These are phyloP conservation scores for Pichia californica DNA, from an alignment of 805 yeast species.

Conservation along the genomic window DNA sequence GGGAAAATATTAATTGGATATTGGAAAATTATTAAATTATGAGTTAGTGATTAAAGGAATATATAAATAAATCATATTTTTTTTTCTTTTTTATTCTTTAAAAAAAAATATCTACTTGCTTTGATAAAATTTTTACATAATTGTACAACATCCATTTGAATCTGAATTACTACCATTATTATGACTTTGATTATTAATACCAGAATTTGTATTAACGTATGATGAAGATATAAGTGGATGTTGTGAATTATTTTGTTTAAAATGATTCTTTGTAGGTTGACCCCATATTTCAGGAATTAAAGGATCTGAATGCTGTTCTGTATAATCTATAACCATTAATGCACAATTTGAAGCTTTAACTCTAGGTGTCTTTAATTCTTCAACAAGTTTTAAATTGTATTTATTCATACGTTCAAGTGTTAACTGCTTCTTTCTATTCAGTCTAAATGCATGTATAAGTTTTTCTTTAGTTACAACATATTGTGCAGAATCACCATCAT, in stretches of 20 bases:
- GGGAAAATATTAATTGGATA: slow-evolving; percentile 32
- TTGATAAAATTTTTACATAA: slow-evolving; percentile 24
- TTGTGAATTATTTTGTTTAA: not conserved
- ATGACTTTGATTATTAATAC: not conserved
- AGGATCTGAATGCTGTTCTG: slow-evolving; percentile 40
- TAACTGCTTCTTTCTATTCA: slow-evolving; percentile 37
- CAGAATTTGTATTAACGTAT: not conserved
- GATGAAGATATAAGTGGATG: not conserved
- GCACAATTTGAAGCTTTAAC: slow-evolving; percentile 62
- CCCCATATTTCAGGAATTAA: slow-evolving; percentile 42
- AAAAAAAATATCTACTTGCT: too few relatives aligned
- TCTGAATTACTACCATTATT: not conserved
- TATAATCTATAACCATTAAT: slow-evolving; percentile 36
- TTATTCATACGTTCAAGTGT: slow-evolving; percentile 58
- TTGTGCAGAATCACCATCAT: not conserved
- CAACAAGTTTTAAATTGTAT: slow-evolving; percentile 46
- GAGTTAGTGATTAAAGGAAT: too few relatives aligned
- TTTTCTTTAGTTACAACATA: slow-evolving; percentile 5
- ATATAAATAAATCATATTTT: not conserved
- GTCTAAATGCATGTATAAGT: slow-evolving; percentile 31
- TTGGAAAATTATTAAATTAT: slow-evolving; percentile 11
- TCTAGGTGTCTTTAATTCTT: slow-evolving; percentile 47
- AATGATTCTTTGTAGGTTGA: slow-evolving; percentile 3
- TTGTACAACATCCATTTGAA: slow-evolving; percentile 23
- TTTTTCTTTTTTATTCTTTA: not conserved